Evolutionary conservation across 257 asterid genomes (phyloP), one percentile per base, ranked within the genome.

Genomic region (Salvia hispanica): DNA sequence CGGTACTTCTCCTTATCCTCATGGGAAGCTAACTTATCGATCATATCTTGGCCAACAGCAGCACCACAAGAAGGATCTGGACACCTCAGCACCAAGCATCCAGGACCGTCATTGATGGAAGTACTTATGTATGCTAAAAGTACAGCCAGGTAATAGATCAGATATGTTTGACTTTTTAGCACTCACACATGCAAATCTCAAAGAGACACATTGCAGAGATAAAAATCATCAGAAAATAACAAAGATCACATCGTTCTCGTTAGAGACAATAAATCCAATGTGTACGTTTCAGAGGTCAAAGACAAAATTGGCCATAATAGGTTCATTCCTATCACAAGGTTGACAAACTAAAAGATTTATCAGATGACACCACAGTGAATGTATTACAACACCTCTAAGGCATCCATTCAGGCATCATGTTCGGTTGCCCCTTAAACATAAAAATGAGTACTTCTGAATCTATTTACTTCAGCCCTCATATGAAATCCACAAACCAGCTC

Each of bases 91-190:
- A 72, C 78, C 84, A 93, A 88, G 87, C 97, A 86, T 60, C 97
- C 99, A 70, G 97, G 96, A 60, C 99, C 99, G 71, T 85, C 96
- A 52, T 81, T 83, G 78, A 93, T 88, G 75, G 99, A 80, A 62
- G 95, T 81, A 79, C 81, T 82, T 36, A 93, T 74, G 75, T 93
- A 93, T 80, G 90, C 98, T 92, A 79, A 53, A 74, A 81, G 18
- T 72, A 72, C 46, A 72, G 58, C 54, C 39, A 74, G 25, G 71
- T 50, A 50, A 33, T 34, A 14, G 18, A 37, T 55, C 33, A 72
- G 36, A 59, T 63, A 58, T 36, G 53, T 46, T 50, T 10, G 11
- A 45, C 14, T 33, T 13, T 40, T 61, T 21, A 47, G 57, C 42
- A 15, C 39, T 40, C 37, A 5, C 34, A 25, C 13, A 75, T 28